These are phyloP conservation scores for Fallopia convolvulus DNA, from an alignment of 148 eudicot species.

Conservation along the genomic window DNA sequence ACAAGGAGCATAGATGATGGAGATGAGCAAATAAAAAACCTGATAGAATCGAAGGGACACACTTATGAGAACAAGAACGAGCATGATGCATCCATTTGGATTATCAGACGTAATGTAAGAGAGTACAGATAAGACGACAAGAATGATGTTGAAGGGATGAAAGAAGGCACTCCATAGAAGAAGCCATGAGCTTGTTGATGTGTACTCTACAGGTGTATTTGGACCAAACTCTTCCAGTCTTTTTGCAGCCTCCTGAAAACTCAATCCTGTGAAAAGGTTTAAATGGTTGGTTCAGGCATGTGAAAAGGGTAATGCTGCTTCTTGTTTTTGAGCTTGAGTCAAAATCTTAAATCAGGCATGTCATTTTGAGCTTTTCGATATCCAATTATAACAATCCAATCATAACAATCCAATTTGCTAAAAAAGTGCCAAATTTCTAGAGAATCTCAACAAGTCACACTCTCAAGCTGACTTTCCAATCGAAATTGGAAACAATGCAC, in stretches of 20 bases:
- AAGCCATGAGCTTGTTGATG: slow-evolving; percentile 40
- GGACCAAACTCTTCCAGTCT: slow-evolving; percentile 39
- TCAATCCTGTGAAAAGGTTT: slow-evolving; percentile 27
- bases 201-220: slow-evolving; percentile 37
- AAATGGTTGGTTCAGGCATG: not conserved
- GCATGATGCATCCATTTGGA: slow-evolving; percentile 43
- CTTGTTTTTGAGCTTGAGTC: not conserved
- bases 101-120: slow-evolving; percentile 33
- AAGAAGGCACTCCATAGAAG: slow-evolving; percentile 50
- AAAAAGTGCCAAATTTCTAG: not conserved
- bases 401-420: not conserved
- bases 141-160: slow-evolving; percentile 49
- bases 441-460: not conserved
- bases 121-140: slow-evolving; percentile 34
- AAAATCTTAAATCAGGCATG: not conserved
- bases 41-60: slow-evolving; percentile 50
- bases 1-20: not conserved
- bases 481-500: not conserved
- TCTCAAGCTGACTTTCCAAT: not conserved
- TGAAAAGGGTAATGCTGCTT: too few relatives aligned
- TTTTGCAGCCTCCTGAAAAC: slow-evolving; percentile 43
- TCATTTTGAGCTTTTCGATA: not conserved
- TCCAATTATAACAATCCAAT: not conserved
- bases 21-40: slow-evolving; percentile 19
- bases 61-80: slow-evolving; percentile 38